Percentiles rank a stretch among this genome's conserved stretches.
These are phyloP conservation scores for Austroboletus festivus DNA, from an alignment of 768 basidiomycete genomes.

Conservation along the genomic window DNA sequence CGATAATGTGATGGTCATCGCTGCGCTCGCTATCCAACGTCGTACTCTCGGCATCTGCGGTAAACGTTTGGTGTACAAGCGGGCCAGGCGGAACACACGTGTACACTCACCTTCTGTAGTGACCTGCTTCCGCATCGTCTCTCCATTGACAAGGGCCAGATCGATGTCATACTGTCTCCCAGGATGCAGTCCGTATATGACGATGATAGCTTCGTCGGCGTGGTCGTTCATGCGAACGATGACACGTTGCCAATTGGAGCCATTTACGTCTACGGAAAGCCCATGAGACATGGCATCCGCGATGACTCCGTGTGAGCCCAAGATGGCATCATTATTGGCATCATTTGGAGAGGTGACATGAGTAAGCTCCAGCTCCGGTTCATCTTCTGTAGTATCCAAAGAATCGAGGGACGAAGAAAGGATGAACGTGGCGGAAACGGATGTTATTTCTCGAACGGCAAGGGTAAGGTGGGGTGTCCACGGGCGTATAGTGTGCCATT, in stretches of 20 bases:
- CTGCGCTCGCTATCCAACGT: constrained; percentile 20
- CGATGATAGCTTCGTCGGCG: constrained; percentile 84
- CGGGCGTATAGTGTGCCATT: constrained; percentile 74
- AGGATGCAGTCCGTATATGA: constrained; percentile 86
- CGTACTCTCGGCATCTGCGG: constrained; percentile 21
- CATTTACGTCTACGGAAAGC: constrained; percentile 77
- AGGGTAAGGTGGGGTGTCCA: constrained; percentile 73
- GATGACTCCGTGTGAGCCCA: constrained; percentile 44
- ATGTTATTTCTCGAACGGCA: constrained; percentile 75
- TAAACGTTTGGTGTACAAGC: constrained; percentile 3
- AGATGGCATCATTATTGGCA: constrained; percentile 31
- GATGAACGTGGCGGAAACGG: constrained; percentile 75
- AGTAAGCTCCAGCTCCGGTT: constrained; percentile 29
- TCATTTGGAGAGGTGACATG: constrained; percentile 37
- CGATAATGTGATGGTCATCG: constrained; percentile 16
- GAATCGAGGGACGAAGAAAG: constrained; percentile 52
- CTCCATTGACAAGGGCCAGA: constrained; percentile 66
- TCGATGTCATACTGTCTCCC: constrained; percentile 90
- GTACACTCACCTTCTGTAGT: constrained; percentile 56
- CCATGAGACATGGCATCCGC: constrained; percentile 70
- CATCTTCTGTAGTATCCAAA: constrained; percentile 14
- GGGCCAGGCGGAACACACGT: constrained; percentile 9
- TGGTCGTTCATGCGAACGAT: constrained; percentile 78
- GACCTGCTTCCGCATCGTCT: constrained; percentile 61
- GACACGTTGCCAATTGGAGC: constrained; percentile 73